Percentiles rank a stretch among this genome's conserved stretches.
These are phyloP conservation scores for Pseudopyrenochaeta lycopersici DNA, from an alignment of 2,329 filamentous ascomycete genomes.

Conservation along the genomic window DNA sequence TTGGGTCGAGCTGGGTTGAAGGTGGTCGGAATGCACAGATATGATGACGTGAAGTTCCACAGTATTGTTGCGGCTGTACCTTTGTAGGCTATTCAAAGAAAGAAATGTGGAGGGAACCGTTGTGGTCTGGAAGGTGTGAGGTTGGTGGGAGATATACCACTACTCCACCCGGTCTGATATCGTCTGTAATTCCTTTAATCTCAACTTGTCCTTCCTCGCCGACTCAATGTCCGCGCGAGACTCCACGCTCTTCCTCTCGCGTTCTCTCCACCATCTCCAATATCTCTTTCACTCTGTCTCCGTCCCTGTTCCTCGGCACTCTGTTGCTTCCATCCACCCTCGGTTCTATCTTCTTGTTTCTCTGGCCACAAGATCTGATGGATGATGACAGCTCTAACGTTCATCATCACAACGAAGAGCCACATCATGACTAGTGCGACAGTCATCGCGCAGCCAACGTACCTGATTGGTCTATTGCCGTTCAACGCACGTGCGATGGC, in stretches of 20 bases:
- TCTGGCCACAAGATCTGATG: conserved; percentile 80
- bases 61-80: conserved; percentile 31
- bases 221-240: conserved; percentile 32
- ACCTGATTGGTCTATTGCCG: conserved; percentile 62
- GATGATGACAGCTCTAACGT: conserved; percentile 72
- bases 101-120: too few species aligned
- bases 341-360: conserved; percentile 71
- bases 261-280: conserved; percentile 28
- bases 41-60: conserved; percentile 34
- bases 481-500: conserved; percentile 68
- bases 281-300: conserved; percentile 17
- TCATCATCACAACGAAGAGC: conserved; percentile 72
- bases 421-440: conserved; percentile 73
- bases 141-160: too few species aligned
- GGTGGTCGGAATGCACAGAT: conserved; percentile 32
- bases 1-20: conserved; percentile 34
- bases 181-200: conserved; percentile 1
- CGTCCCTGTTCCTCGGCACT: conserved; percentile 40
- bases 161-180: conserved; percentile 20
- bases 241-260: conserved; percentile 28
- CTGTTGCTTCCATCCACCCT: conserved; percentile 63
- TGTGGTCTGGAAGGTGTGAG: too few species aligned
- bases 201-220: conserved; percentile 14
- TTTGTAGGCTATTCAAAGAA: conserved; percentile 9
- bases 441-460: conserved; percentile 74